A percentile compares a stretch with the other conserved stretches of the same genome.
phyloP scores from a whole-genome alignment of 768 basidiomycete species.

The Lactarius tabidus region DNA sequence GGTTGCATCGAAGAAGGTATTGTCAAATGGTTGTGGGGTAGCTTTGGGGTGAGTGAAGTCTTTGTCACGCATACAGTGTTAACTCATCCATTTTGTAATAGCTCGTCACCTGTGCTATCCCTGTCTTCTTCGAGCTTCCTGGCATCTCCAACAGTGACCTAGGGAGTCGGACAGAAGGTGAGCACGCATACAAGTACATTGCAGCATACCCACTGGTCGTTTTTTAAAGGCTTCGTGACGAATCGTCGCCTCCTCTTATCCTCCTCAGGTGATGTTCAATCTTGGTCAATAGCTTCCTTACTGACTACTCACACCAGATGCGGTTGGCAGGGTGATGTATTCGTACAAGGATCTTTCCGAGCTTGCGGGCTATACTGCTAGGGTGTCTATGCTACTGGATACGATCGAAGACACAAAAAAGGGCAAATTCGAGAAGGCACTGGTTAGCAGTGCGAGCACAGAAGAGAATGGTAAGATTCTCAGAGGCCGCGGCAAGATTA shows the following conservation, averaged over 20 bases:
- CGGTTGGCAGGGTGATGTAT: constrained; percentile 94
- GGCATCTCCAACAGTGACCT: constrained; percentile 65
- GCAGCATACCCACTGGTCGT: not conserved
- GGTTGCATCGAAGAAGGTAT: constrained; percentile 91
- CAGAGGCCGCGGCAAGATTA: constrained; percentile 68
- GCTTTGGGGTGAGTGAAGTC: constrained; percentile 66
- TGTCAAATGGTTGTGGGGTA: constrained; percentile 96
- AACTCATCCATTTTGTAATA: constrained; percentile 10
- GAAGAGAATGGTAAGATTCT: constrained; percentile 76
- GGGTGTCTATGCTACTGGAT: constrained; percentile 83
- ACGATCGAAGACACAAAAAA: constrained; percentile 83
- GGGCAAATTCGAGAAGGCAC: constrained; percentile 84
- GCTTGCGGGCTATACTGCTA: constrained; percentile 91
- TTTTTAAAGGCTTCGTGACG: constrained; percentile 81
- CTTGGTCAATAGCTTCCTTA: not conserved
- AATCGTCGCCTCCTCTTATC: constrained; percentile 86
- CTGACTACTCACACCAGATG: constrained; percentile 51
- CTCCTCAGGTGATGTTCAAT: constrained; percentile 55
- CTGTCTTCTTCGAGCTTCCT: constrained; percentile 85
- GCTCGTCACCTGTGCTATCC: constrained; percentile 83
- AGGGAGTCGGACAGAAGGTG: constrained; percentile 87
- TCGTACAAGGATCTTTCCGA: constrained; percentile 96
- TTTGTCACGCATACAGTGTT: not conserved
- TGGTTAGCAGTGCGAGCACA: constrained; percentile 68
- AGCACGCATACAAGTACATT: constrained; percentile 3